phyloP scores from a whole-genome alignment of 345 rosid genomes.

The Xanthoceras sorbifolium region DNA sequence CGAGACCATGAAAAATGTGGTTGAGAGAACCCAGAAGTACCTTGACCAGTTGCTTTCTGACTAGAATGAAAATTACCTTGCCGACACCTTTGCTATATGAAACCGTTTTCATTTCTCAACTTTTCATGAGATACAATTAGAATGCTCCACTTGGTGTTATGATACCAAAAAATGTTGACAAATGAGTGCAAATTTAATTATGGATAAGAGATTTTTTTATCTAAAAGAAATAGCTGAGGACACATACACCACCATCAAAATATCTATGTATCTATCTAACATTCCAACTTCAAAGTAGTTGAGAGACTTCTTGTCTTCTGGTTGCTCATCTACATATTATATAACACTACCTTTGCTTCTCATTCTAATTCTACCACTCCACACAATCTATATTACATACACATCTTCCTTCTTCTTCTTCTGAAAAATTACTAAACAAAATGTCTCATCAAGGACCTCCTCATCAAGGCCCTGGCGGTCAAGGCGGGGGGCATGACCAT shows the following conservation, averaged over 20 bases:
- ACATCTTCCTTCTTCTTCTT: neutral
- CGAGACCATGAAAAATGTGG: no score
- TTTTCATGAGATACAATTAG: no score
- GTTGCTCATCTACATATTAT: neutral
- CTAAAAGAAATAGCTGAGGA: neutral
- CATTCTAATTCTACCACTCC: no score
- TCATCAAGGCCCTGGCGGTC: slow-evolving; percentile 4
- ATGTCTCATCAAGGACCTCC: slow-evolving; percentile 16
- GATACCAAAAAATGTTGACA: no score
- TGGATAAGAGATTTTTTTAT: neutral
- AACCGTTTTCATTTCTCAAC: no score
- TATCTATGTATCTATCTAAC: neutral
- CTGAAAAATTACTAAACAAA: neutral
- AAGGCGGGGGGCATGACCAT: neutral
- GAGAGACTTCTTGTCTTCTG: neutral
- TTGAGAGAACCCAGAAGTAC: no score
- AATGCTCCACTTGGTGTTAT: no score
- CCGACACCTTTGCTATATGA: neutral
- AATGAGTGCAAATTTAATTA: no score
- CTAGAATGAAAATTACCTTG: neutral
- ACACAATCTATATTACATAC: no score
- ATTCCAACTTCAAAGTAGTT: neutral
- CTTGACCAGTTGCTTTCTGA: no score
- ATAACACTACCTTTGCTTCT: neutral
- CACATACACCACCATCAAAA: neutral